Evolutionary conservation across 164 flowering plant genomes (phyloP).

Genomic region (Kingdonia uniflora): DNA sequence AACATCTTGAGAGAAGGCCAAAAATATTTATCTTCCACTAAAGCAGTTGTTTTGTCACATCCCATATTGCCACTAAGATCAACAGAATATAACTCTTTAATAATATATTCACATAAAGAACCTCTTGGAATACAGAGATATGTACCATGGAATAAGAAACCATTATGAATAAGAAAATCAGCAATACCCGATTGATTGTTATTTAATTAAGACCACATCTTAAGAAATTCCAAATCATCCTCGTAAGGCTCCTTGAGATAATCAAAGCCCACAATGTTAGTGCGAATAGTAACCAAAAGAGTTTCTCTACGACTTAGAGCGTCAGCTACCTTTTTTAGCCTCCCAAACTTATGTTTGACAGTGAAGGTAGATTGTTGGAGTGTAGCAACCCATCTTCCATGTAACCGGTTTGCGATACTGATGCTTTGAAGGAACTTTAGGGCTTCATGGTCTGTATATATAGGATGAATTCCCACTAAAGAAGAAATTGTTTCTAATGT

Average conservation of each 20-base stretch:
- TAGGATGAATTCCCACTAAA: not conserved
- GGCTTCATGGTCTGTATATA: constrained; percentile 1
- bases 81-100: constrained; percentile 7
- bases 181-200: not conserved
- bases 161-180: not conserved
- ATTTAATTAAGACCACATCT: not conserved
- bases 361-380: constrained; percentile 2
- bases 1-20: too few species aligned
- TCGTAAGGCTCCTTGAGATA: not conserved
- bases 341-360: not conserved
- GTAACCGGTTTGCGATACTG: not conserved
- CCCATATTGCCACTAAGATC: constrained; percentile 3
- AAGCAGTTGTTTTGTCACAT: not conserved
- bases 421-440: not conserved
- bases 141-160: too few species aligned
- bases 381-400: not conserved
- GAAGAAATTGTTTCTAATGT: not conserved
- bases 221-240: not conserved
- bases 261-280: constrained; percentile 1
- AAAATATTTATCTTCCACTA: too few species aligned
- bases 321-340: not conserved
- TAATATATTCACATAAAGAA: constrained; percentile 5
- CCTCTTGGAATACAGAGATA: too few species aligned
- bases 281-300: not conserved
- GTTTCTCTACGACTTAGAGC: not conserved